Evolutionary conservation across 495 filamentous ascomycete species (phyloP).

Genomic region (Cercophora sp.): DNA sequence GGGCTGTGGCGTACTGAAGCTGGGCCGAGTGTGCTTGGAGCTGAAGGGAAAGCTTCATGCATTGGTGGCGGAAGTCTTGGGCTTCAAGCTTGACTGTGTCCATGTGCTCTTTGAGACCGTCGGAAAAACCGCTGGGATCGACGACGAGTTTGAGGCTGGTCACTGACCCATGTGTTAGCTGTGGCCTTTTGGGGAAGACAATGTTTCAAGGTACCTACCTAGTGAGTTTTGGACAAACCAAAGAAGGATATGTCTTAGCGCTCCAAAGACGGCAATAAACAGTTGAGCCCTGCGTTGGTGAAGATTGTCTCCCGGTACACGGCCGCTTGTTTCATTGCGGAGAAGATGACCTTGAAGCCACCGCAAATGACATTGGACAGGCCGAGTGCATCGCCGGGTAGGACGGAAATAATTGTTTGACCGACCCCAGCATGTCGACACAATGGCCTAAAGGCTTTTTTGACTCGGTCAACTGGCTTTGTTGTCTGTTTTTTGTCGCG

Average conservation of each 20-base stretch:
- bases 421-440: constrained; percentile 12
- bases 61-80: constrained; percentile 9
- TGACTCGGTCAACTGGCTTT: too few relatives aligned
- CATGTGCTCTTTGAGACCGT: constrained; percentile 8
- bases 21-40: background rate
- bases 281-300: constrained; percentile 15
- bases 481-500: too few relatives aligned
- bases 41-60: background rate
- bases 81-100: constrained; percentile 9
- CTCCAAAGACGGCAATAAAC: constrained; percentile 12
- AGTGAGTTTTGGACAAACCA: constrained; percentile 20
- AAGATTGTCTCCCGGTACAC: constrained; percentile 13
- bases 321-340: constrained; percentile 5
- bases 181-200: background rate
- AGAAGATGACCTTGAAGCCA: constrained; percentile 18
- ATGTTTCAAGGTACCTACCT: background rate
- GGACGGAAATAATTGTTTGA: background rate
- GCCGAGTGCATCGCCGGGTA: constrained; percentile 11
- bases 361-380: constrained; percentile 15
- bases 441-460: background rate
- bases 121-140: constrained; percentile 12
- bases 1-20: too few relatives aligned
- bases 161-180: constrained; percentile 4
- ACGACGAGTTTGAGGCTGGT: background rate
- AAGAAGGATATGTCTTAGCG: constrained; percentile 14